Evolutionary conservation across 306 rosid species (phyloP).

Genomic region (Cucurbita maxima): DNA sequence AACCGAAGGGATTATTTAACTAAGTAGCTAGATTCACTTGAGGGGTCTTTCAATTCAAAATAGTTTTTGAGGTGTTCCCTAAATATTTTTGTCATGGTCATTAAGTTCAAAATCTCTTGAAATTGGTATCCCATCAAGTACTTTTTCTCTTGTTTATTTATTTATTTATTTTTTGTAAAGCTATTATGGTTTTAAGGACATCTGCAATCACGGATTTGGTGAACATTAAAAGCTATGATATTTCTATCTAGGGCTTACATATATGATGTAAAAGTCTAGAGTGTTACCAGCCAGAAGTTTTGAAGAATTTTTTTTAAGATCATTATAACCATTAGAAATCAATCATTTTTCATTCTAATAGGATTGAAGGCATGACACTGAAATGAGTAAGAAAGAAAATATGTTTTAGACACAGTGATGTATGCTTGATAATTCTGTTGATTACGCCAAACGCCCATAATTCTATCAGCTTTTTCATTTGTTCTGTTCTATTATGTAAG

Average conservation of each 20-base stretch:
- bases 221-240: neutral
- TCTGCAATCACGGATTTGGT: neutral
- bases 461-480: neutral
- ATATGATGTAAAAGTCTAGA: neutral
- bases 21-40: neutral
- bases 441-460: neutral
- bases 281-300: neutral
- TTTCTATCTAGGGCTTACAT: neutral
- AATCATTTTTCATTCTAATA: neutral
- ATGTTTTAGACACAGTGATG: neutral
- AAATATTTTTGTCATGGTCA: neutral
- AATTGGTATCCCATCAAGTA: neutral
- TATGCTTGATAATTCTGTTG: neutral
- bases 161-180: neutral
- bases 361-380: neutral
- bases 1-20: neutral
- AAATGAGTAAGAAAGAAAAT: neutral
- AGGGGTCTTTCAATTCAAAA: neutral
- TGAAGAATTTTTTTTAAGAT: neutral
- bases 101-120: neutral
- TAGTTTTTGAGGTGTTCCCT: neutral
- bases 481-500: neutral
- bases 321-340: neutral
- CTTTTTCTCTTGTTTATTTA: neutral
- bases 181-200: neutral